Conservation (phyloP, 139 green algal genomes). For the Chlorella sp. region DNA sequence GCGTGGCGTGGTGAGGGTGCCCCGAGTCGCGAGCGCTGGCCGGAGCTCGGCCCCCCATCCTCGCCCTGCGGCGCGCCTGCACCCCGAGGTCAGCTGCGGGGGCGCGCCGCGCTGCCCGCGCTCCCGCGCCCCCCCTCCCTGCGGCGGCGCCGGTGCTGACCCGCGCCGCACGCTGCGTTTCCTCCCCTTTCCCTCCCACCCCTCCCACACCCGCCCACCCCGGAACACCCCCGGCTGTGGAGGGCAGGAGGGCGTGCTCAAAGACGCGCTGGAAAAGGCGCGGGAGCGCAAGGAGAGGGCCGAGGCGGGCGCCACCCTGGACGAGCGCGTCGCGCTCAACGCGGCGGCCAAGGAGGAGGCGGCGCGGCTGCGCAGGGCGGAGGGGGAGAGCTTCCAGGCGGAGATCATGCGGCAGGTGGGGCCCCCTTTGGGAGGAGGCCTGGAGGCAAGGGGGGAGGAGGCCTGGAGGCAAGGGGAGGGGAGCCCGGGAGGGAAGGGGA, state of each 20-base stretch:
- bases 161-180: not conserved
- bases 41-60: not conserved
- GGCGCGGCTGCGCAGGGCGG: conserved; percentile 47
- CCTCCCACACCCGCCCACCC: not conserved
- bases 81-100: not conserved
- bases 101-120: not conserved
- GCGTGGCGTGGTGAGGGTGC: not conserved
- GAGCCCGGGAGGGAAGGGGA: too few species aligned
- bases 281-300: conserved; percentile 40
- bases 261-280: conserved; percentile 37
- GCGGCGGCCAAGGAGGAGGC: conserved; percentile 47
- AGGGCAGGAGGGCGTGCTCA: conserved; percentile 60
- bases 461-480: too few species aligned
- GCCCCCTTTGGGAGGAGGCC: too few species aligned
- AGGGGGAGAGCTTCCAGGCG: conserved; percentile 42
- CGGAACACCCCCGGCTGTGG: not conserved
- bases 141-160: not conserved
- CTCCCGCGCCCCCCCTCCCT: too few species aligned
- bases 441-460: too few species aligned
- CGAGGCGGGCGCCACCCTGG: conserved; percentile 51
- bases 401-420: conserved; percentile 39
- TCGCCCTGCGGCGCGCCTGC: not conserved
- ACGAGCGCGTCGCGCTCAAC: conserved; percentile 57
- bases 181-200: not conserved
- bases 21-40: not conserved